Percentiles rank a stretch among this genome's conserved stretches.
Conservation (phyloP, 2,329 filamentous ascomycete species). For the Ophiobolus disseminans region DNA sequence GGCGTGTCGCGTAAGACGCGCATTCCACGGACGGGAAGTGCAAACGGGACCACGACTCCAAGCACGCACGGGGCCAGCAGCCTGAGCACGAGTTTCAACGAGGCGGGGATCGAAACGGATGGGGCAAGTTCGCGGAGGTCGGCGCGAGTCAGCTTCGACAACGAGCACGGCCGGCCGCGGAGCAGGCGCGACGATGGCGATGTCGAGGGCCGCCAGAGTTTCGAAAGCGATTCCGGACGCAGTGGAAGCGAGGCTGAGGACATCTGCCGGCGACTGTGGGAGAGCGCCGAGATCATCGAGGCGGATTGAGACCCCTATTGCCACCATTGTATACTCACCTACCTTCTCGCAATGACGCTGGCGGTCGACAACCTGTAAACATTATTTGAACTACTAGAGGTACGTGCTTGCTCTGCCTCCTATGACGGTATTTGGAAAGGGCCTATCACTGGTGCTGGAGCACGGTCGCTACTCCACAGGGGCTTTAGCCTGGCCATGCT, state of each 20-base stretch:
- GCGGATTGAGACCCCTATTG: conserved; percentile 45
- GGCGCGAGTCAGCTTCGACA: conserved; percentile 40
- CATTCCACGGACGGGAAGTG: conserved; percentile 24
- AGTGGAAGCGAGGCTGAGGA: conserved; percentile 47
- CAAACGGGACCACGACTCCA: conserved; percentile 37
- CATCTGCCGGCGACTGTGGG: conserved; percentile 51
- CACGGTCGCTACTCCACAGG: conserved; percentile 4
- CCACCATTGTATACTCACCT: background rate
- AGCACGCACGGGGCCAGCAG: conserved; percentile 35
- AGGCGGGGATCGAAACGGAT: conserved; percentile 35
- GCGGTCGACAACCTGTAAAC: too few relatives aligned
- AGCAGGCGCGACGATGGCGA: conserved; percentile 30
- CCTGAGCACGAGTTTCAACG: conserved; percentile 41
- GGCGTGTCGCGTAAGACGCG: conserved; percentile 47
- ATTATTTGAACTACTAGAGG: conserved; percentile 2
- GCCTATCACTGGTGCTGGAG: background rate
- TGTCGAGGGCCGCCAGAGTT: conserved; percentile 34
- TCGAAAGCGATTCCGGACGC: conserved; percentile 35
- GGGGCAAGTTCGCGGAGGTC: conserved; percentile 31
- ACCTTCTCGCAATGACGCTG: background rate
- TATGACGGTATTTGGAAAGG: background rate
- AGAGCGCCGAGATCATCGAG: conserved; percentile 46
- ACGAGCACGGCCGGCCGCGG: conserved; percentile 20
- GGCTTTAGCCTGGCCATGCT: background rate
- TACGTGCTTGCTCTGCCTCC: background rate